phyloP scores from a whole-genome alignment of 2,329 filamentous ascomycete genomes.

The Malbranchea zuffiana region DNA sequence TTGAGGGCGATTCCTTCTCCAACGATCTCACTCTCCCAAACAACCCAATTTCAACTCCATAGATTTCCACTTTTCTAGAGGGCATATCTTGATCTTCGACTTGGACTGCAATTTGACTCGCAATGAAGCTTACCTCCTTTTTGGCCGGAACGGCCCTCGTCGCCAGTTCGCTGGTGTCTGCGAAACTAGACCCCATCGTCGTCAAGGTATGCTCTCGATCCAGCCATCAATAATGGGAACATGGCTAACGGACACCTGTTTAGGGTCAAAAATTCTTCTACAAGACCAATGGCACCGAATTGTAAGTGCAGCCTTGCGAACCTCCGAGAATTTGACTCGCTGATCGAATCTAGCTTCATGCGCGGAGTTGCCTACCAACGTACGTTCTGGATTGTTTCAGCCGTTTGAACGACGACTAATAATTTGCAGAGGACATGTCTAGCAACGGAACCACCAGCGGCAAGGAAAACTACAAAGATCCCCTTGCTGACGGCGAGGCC shows the following conservation, averaged over 20 bases:
- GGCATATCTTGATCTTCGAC: neutral
- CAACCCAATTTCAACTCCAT: neutral
- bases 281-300: slow-evolving; percentile 65
- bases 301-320: slow-evolving; percentile 35
- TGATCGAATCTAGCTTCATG: slow-evolving; percentile 52
- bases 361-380: slow-evolving; percentile 90
- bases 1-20: slow-evolving; percentile 16
- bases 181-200: slow-evolving; percentile 47
- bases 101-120: slow-evolving; percentile 19
- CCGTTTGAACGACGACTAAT: slow-evolving; percentile 8
- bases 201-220: slow-evolving; percentile 50
- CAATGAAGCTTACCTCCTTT: slow-evolving; percentile 45
- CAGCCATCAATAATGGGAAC: neutral
- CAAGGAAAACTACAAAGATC: slow-evolving; percentile 59
- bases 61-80: neutral
- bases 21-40: neutral
- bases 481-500: slow-evolving; percentile 57
- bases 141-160: slow-evolving; percentile 45
- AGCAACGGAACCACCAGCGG: slow-evolving; percentile 43
- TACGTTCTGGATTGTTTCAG: slow-evolving; percentile 21
- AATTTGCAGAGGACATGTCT: slow-evolving; percentile 47
- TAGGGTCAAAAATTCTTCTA: slow-evolving; percentile 83
- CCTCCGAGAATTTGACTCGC: slow-evolving; percentile 14
- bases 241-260: slow-evolving; percentile 5
- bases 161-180: slow-evolving; percentile 34